Evolutionary conservation across 106 monocot species (phyloP).

Genomic region (Cymbidium sinense): DNA sequence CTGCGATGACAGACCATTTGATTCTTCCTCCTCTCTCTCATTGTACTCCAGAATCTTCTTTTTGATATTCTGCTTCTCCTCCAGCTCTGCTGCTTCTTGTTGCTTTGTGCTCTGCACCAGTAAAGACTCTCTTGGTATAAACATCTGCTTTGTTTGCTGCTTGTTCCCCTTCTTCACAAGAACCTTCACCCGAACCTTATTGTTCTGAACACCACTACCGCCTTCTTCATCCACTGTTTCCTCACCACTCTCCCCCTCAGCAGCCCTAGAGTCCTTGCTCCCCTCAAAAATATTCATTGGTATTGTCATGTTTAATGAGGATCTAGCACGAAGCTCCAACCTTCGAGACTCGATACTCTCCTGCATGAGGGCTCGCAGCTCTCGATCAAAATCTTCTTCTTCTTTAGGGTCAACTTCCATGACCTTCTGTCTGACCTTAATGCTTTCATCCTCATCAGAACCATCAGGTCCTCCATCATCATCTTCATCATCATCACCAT

Average conservation of each 20-base stretch:
- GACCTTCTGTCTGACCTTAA: constrained; percentile 67
- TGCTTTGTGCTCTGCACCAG: constrained; percentile 90
- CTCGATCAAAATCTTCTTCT: constrained; percentile 86
- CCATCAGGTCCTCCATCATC: constrained; percentile 41
- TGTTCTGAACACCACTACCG: constrained; percentile 24
- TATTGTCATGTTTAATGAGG: constrained; percentile 85
- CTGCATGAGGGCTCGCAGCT: constrained; percentile 78
- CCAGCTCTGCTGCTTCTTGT: constrained; percentile 82
- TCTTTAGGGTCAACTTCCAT: constrained; percentile 74
- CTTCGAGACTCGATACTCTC: constrained; percentile 92
- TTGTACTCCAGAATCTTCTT: constrained; percentile 92
- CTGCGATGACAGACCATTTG: constrained; percentile 39
- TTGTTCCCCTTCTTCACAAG: constrained; percentile 87
- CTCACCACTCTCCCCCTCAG: constrained; percentile 81
- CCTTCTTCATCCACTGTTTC: constrained; percentile 78
- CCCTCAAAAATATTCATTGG: constrained; percentile 95
- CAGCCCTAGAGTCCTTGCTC: constrained; percentile 43
- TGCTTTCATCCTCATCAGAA: constrained; percentile 82
- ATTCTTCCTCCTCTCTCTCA: constrained; percentile 94
- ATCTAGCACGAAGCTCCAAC: constrained; percentile 58
- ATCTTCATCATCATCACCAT: constrained; percentile 71
- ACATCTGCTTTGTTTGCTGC: constrained; percentile 97
- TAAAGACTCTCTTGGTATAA: constrained; percentile 67
- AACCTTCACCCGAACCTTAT: constrained; percentile 78
- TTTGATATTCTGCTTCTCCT: constrained; percentile 92